Conservation (phyloP, 768 basidiomycete species). For the Lentinula aciculospora region DNA sequence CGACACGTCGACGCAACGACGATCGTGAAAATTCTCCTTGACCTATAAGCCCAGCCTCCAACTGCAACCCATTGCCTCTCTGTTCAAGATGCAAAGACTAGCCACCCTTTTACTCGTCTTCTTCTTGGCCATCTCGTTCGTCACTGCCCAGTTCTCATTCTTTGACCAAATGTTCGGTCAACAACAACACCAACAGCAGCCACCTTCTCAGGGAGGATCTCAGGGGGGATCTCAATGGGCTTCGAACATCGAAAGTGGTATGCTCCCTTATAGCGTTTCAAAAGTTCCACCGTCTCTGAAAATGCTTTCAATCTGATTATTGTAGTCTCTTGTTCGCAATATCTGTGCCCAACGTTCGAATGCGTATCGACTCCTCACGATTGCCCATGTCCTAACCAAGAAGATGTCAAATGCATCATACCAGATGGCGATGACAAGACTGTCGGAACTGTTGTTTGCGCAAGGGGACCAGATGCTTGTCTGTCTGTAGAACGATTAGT, state of each 20-base stretch:
- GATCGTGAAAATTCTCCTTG: neutral
- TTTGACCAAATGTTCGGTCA: constrained; percentile 78
- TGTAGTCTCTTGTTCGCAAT: constrained; percentile 67
- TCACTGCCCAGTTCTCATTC: constrained; percentile 68
- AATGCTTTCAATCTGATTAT: neutral
- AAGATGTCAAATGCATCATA: constrained; percentile 74
- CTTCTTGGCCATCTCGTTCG: constrained; percentile 15
- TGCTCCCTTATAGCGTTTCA: constrained; percentile 14
- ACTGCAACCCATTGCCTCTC: neutral
- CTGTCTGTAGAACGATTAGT: constrained; percentile 38
- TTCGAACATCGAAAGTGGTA: constrained; percentile 60
- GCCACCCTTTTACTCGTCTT: constrained; percentile 1
- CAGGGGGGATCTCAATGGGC: constrained; percentile 54
- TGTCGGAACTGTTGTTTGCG: constrained; percentile 63
- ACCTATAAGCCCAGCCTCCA: neutral
- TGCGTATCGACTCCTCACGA: constrained; percentile 60
- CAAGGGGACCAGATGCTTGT: constrained; percentile 62
- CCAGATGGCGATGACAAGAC: constrained; percentile 52
- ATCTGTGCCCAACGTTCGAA: constrained; percentile 68
- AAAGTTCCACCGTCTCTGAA: neutral
- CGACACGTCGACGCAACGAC: constrained; percentile 1
- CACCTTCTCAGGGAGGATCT: constrained; percentile 27
- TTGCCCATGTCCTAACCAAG: constrained; percentile 72
- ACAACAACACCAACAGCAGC: constrained; percentile 46
- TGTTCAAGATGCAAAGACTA: constrained; percentile 1